Evolutionary conservation across 106 monocot genomes (phyloP).

Genomic region (Ottelia alismoides): DNA sequence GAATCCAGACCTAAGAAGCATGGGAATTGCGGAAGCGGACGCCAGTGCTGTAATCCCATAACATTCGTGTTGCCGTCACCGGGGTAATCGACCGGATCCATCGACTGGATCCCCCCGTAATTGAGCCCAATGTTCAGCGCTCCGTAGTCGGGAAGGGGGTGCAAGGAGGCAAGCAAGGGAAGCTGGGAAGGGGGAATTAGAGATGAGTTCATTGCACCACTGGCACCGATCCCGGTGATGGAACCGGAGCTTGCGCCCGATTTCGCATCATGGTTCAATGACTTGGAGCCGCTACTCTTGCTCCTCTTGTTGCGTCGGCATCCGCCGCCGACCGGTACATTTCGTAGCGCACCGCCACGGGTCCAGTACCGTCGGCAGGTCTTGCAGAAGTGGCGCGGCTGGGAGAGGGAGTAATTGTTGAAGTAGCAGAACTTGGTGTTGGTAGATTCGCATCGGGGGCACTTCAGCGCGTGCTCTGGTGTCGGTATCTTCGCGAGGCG

Average conservation of each 20-base stretch:
- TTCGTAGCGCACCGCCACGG: constrained; percentile 6
- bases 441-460: constrained; percentile 5
- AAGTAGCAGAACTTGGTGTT: constrained; percentile 15
- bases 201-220: no score
- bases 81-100: constrained; percentile 10
- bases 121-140: constrained; percentile 13
- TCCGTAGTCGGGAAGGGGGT: constrained; percentile 22
- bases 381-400: constrained; percentile 12
- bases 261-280: no score
- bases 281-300: constrained; percentile 13
- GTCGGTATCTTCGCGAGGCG: constrained; percentile 18
- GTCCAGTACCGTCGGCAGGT: constrained; percentile 12
- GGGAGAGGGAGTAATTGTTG: constrained; percentile 12
- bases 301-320: constrained; percentile 11
- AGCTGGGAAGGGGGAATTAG: constrained; percentile 2
- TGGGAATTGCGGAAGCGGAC: constrained; percentile 39
- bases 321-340: constrained; percentile 9
- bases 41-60: constrained; percentile 17
- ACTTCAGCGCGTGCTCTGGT: constrained; percentile 9
- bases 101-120: constrained; percentile 18
- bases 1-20: constrained; percentile 14
- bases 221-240: no score
- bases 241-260: no score
- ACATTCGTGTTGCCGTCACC: constrained; percentile 1
- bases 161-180: constrained; percentile 26